These are phyloP conservation scores for Rhamnella rubrinervis DNA, from an alignment of 331 rosid species.

Conservation along the genomic window DNA sequence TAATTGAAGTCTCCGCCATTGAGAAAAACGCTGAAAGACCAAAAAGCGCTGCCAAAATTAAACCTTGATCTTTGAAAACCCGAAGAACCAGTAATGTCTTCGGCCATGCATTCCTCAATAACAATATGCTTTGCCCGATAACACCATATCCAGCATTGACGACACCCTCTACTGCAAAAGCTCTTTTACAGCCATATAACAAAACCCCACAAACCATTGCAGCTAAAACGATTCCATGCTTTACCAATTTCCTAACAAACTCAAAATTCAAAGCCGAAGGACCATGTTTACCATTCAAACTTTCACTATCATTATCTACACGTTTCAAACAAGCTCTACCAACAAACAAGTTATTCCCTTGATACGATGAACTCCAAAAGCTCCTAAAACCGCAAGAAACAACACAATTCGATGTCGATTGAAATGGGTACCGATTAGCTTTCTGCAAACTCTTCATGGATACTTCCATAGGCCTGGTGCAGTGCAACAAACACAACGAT, in stretches of 20 bases:
- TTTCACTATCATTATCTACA: constrained; percentile 32
- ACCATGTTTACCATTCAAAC: constrained; percentile 29
- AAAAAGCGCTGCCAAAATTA: constrained; percentile 76
- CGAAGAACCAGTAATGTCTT: constrained; percentile 64
- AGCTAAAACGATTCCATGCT: constrained; percentile 60
- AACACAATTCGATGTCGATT: constrained; percentile 38
- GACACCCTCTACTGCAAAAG: constrained; percentile 65
- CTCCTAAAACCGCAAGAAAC: constrained; percentile 37
- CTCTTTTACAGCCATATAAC: constrained; percentile 58
- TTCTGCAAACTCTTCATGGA: constrained; percentile 43
- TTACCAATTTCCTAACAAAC: constrained; percentile 39
- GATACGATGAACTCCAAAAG: constrained; percentile 29
- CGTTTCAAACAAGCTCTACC: constrained; percentile 44
- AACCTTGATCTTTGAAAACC: constrained; percentile 89
- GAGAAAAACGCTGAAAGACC: constrained; percentile 98
- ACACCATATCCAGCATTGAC: constrained; percentile 72
- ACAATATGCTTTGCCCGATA: constrained; percentile 65
- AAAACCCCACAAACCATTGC: constrained; percentile 70
- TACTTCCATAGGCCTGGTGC: constrained; percentile 35
- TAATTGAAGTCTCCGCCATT: constrained; percentile 97
- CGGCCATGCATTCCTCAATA: constrained; percentile 83
- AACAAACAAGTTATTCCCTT: constrained; percentile 20
- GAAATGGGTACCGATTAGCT: constrained; percentile 44
- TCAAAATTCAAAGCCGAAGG: constrained; percentile 35
- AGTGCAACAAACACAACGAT: constrained; percentile 34